phyloP scores from a whole-genome alignment of 495 filamentous ascomycete genomes.

The Neurospora sp. region DNA sequence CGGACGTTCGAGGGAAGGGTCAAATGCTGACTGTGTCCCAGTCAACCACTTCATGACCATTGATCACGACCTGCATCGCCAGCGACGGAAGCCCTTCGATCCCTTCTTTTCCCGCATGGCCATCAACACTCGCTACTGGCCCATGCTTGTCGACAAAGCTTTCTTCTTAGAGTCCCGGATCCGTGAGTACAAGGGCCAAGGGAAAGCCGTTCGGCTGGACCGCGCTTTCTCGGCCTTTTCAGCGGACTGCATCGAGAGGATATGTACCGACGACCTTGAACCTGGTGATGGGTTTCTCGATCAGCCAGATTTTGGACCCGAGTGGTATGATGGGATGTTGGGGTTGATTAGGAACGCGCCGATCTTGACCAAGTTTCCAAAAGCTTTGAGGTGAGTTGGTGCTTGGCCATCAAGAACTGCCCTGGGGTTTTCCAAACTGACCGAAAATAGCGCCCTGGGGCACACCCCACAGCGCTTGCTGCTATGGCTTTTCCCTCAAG shows the following conservation, averaged over 20 bases:
- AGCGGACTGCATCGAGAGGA: constrained; percentile 4
- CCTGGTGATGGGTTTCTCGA: constrained; percentile 4
- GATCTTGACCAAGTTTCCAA: constrained; percentile 13
- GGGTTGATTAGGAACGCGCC: constrained; percentile 6
- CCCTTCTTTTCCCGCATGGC: constrained; percentile 13
- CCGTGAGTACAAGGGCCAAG: not conserved
- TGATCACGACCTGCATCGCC: constrained; percentile 13
- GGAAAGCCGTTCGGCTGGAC: constrained; percentile 16
- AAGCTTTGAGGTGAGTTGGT: constrained; percentile 5
- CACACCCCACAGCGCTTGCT: constrained; percentile 1
- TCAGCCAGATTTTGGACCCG: constrained; percentile 2
- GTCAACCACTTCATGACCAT: constrained; percentile 6
- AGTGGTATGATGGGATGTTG: constrained; percentile 11
- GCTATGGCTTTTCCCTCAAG: constrained; percentile 11
- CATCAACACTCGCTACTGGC: constrained; percentile 7
- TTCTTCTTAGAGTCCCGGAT: not conserved
- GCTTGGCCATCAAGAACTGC: not conserved
- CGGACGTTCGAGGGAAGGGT: not conserved
- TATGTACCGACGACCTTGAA: constrained; percentile 1
- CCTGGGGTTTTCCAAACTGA: not conserved
- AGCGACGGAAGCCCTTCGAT: constrained; percentile 8
- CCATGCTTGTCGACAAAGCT: constrained; percentile 3
- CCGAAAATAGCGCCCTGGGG: no score
- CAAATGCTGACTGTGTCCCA: not conserved
- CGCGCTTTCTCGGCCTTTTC: constrained; percentile 18